Conservation (phyloP, 495 filamentous ascomycete genomes). For the Penicillium lagena region DNA sequence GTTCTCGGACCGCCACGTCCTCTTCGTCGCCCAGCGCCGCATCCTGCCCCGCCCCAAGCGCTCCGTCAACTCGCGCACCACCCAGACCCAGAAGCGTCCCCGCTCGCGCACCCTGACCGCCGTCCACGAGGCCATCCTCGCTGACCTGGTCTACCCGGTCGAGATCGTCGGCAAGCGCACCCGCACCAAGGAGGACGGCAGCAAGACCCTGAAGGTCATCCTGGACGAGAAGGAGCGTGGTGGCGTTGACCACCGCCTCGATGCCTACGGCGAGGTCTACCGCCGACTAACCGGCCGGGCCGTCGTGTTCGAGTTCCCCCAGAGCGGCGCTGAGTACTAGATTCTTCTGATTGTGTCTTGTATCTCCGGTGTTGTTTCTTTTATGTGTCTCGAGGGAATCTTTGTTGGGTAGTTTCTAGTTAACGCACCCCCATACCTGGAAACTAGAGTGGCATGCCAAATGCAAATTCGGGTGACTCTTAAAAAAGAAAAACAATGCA, state of each 20-base stretch:
- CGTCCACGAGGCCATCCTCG: conserved; percentile 94
- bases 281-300: conserved; percentile 86
- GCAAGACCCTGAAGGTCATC: conserved; percentile 95
- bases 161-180: conserved; percentile 99
- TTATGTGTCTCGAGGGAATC: too few relatives aligned
- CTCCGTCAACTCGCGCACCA: conserved; percentile 86
- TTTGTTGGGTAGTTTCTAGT: too few relatives aligned
- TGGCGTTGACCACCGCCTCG: conserved; percentile 95
- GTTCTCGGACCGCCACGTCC: conserved; percentile 99
- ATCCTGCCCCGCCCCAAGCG: conserved; percentile 98
- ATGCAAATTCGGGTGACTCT: conserved; percentile 18
- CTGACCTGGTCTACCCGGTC: conserved; percentile 96
- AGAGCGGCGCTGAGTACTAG: conserved; percentile 79
- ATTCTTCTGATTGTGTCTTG: conserved; percentile 10
- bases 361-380: too few relatives aligned
- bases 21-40: conserved; percentile 96
- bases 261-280: conserved; percentile 99
- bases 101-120: conserved; percentile 94
- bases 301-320: conserved; percentile 96
- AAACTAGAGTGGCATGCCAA: conserved; percentile 23
- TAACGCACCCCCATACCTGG: conserved; percentile 7
- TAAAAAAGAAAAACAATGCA: conserved; percentile 20
- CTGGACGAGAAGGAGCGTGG: conserved; percentile 99
- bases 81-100: conserved; percentile 94
- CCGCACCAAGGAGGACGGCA: conserved; percentile 93